These are phyloP conservation scores for Mucuna pruriens DNA, from an alignment of 306 rosid species.

Conservation along the genomic window DNA sequence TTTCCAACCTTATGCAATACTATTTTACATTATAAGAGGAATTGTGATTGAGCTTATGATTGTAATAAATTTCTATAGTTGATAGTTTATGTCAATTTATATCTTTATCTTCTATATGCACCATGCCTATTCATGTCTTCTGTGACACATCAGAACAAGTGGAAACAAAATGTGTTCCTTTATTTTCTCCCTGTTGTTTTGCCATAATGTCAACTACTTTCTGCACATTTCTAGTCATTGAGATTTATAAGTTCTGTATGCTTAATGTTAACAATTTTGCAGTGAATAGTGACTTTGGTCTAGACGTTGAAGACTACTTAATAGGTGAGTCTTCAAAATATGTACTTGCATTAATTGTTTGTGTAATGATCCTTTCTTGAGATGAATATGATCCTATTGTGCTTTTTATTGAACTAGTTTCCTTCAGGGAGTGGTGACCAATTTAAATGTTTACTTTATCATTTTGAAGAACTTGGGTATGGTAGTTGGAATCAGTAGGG, in stretches of 20 bases:
- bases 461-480: constrained; percentile 12
- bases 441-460: constrained; percentile 16
- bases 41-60: neutral
- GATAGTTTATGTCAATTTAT: neutral
- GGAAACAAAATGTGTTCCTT: neutral
- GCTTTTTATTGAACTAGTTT: neutral
- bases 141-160: constrained; percentile 3
- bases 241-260: constrained; percentile 9
- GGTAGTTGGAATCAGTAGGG: neutral
- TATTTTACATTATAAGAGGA: neutral
- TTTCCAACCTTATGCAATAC: neutral
- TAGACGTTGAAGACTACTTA: constrained; percentile 93
- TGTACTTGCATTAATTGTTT: constrained; percentile 27
- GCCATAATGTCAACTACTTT: neutral
- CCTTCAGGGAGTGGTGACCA: constrained; percentile 21
- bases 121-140: neutral
- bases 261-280: constrained; percentile 44
- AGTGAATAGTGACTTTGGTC: constrained; percentile 78
- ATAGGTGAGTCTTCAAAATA: constrained; percentile 59
- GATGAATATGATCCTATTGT: constrained; percentile 17
- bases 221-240: neutral
- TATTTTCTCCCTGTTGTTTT: neutral
- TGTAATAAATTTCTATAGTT: constrained; percentile 4
- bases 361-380: constrained; percentile 10
- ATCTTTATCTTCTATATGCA: neutral